Evolutionary conservation across 768 basidiomycete genomes (phyloP), one percentile per base, ranked within the genome.

Genomic region (Pleurotus sapidus): DNA sequence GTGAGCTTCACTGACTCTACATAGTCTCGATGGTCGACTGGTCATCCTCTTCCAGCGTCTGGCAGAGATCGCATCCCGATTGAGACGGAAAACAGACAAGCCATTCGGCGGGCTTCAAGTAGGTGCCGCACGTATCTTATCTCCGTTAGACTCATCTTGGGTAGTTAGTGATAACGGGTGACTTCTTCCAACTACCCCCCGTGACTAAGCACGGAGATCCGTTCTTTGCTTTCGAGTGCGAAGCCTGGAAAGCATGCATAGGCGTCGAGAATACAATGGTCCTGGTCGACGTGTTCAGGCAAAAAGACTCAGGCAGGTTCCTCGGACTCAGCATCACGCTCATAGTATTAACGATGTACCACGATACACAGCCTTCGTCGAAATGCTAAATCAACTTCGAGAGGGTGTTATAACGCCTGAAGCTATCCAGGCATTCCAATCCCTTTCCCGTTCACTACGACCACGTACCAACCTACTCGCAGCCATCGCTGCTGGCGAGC

Each of bases 121-220:
- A 58, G 5, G 61, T 56, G 27, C 27, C 23, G 8, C 27, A 17
- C 7, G 12, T 8, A 23, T 6, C 45, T 7, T 3, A 39, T 3
- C 4, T 49, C 23, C 17, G 18, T 23, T 37, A 59, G 12, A 7
- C n/a, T 12, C 15, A 51, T 6, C 56, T 27, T 17, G 11, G 40
- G 14, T 65, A 89, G 84, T 73, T 91, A 38, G 74, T 92, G 46
- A 79, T 91, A 25, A 89, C 88, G 1, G 91, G 91, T 17, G 91
- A 93, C 68, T 93, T 92, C 73, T 92, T 92, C 72, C 90, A 93
- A 68, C 78, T 93, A 1, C 91, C 91, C 0, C 91, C 91, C 1
- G 88, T 92, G 4, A 71, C 74, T 2, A 88, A 82, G 65, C 77
- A 77, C 38, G 61, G 61, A 5, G 67, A 65, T 1, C 77, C 86